These are phyloP conservation scores for Pichia sp. DNA, from an alignment of 1,139 yeast species.

Conservation along the genomic window DNA sequence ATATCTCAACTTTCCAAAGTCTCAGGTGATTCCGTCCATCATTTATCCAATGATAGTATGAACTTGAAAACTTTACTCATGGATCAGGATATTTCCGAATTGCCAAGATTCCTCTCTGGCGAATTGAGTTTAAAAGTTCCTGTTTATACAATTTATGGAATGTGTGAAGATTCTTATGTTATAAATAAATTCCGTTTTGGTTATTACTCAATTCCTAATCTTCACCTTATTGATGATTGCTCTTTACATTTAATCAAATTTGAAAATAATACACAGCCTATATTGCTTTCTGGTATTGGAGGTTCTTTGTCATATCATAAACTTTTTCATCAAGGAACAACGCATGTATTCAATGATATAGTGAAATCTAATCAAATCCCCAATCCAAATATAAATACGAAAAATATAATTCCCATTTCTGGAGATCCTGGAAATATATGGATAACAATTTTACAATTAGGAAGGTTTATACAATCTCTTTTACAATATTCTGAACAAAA, in stretches of 20 bases:
- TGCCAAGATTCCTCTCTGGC: constrained; percentile 48
- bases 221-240: constrained; percentile 57
- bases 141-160: constrained; percentile 71
- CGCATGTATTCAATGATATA: constrained; percentile 25
- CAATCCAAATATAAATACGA: no score
- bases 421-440: constrained; percentile 75
- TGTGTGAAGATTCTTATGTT: constrained; percentile 66
- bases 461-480: constrained; percentile 49
- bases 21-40: constrained; percentile 37
- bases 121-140: constrained; percentile 47
- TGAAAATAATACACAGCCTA: constrained; percentile 34
- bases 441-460: constrained; percentile 67
- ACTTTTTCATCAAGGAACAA: constrained; percentile 61
- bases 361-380: constrained; percentile 18
- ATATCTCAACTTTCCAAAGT: constrained; percentile 43
- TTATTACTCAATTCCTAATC: constrained; percentile 47
- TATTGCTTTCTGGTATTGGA: constrained; percentile 64
- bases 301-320: constrained; percentile 65
- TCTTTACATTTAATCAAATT: constrained; percentile 37
- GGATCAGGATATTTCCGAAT: constrained; percentile 45
- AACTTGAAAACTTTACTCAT: constrained; percentile 37
- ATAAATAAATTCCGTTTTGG: constrained; percentile 56
- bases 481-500: constrained; percentile 30
- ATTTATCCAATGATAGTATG: constrained; percentile 30
- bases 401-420: constrained; percentile 38